These are phyloP conservation scores for Ophiognomonia clavigignenti-juglandacearum DNA, from an alignment of 2,329 filamentous ascomycete genomes.

Conservation along the genomic window DNA sequence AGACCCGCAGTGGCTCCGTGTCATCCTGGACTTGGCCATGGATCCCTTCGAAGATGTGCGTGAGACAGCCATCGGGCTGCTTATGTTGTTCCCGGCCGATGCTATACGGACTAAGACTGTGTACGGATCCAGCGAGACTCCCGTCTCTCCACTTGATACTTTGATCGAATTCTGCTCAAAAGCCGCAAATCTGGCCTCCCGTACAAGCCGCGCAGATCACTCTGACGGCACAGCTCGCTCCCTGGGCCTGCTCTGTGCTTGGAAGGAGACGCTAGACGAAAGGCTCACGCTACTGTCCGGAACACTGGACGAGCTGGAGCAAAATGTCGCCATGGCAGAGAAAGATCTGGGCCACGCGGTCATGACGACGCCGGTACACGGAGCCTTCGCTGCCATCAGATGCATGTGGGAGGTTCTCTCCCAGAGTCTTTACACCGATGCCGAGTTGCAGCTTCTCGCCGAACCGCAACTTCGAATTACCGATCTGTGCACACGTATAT, in stretches of 20 bases:
- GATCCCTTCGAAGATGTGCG: conserved; percentile 94
- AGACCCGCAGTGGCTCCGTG: conserved; percentile 50
- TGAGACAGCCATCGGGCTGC: conserved; percentile 45
- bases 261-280: conserved; percentile 38
- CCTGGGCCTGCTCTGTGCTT: conserved; percentile 63
- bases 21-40: conserved; percentile 73
- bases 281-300: conserved; percentile 48
- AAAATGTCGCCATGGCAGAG: conserved; percentile 59
- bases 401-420: conserved; percentile 50
- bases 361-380: conserved; percentile 62
- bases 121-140: conserved; percentile 6
- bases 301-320: conserved; percentile 58
- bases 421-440: conserved; percentile 32
- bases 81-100: conserved; percentile 43
- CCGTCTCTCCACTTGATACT: conserved; percentile 24
- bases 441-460: conserved; percentile 30
- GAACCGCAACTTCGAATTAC: conserved; percentile 53
- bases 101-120: conserved; percentile 24
- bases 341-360: conserved; percentile 63
- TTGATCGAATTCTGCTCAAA: conserved; percentile 44
- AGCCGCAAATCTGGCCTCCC: conserved; percentile 55
- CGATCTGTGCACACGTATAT: conserved; percentile 61
- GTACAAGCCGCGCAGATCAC: conserved; percentile 81
- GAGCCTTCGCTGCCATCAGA: conserved; percentile 63
- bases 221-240: conserved; percentile 84